Base-by-base conservation (phyloP, 2,329 filamentous ascomycete genomes). In the Camptophora hylomeconis region DNA sequence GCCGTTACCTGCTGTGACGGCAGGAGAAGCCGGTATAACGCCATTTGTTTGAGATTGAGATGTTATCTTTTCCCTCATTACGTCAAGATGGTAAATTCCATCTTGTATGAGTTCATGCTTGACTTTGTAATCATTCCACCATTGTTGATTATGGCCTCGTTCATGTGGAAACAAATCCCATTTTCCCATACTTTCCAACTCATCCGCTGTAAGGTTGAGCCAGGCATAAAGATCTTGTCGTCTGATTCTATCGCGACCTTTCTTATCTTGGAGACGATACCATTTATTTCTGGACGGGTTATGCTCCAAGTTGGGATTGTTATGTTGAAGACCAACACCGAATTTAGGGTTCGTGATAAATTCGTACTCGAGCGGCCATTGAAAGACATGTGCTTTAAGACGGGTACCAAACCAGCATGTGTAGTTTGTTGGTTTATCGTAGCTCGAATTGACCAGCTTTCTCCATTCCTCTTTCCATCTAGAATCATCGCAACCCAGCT, bases 221-320 rank as follows among this genome's bases (percentile, higher is more conserved):
- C 35, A 40, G n/a, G 38, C 38, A 20, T 40, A 40, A 13, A 40
- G 32, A 31, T 38, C 34, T 20, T 38, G 35, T 12, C 38, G 30
- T 28, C 24, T 10, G 24, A 10, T 5, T 10, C n/a, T 11, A 11
- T 11, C 24, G 12, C 24, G 24, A 10, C 24, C 14, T 26, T 26
- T n/a, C n/a, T n/a, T 6, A 6, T 12, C 6, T 22, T 12, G 20
- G 20, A 22, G 20, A 12, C 20, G 20, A 26, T 15, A 15, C 10
- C 3, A 15, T 26, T 13, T 11, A 26, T 11, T 26, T 10, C 11
- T 26, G 24, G 16, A 13, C 14, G n/a, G 16, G 10, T 15, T 34
- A 36, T 25, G 18, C 32, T 18, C 32, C 35, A 2, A 32, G 33
- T 24, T 27, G 28, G 18, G 22, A 20, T 2, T 20, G 24, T 25